A percentile compares a stretch with the other conserved stretches of the same genome.
Evolutionary conservation across 345 rosid species (phyloP).

Genomic region (Bruguiera sexangula): DNA sequence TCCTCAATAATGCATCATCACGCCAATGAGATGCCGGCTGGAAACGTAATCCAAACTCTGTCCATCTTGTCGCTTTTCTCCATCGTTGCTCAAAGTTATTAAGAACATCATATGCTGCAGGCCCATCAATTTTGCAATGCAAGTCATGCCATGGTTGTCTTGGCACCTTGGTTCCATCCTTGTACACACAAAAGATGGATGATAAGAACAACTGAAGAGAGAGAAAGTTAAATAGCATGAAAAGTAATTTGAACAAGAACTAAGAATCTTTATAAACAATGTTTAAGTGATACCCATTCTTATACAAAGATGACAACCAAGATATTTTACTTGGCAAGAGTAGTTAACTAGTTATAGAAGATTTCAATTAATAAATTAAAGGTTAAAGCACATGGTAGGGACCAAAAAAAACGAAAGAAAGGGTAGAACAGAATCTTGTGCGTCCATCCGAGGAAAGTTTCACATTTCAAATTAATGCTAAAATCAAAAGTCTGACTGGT

Average conservation of each 20-base stretch:
- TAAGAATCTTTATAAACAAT: neutral
- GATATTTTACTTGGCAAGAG: neutral
- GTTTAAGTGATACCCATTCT: neutral
- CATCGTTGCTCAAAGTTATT: conserved; percentile 93
- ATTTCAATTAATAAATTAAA: neutral
- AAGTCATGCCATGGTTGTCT: conserved; percentile 95
- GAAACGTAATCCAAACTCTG: conserved; percentile 54
- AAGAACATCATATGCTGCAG: conserved; percentile 92
- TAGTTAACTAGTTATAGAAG: too few species aligned
- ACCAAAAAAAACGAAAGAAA: neutral
- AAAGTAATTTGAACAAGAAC: conserved; percentile 12
- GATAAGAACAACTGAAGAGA: neutral
- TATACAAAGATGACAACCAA: conserved; percentile 1
- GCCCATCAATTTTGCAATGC: conserved; percentile 83
- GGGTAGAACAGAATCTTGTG: neutral
- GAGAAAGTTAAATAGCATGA: neutral
- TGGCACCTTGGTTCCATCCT: conserved; percentile 68
- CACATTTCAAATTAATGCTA: neutral
- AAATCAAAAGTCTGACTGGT: neutral
- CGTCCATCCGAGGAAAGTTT: neutral
- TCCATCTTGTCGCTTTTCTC: conserved; percentile 76
- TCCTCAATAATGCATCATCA: conserved; percentile 70
- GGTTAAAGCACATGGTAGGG: neutral
- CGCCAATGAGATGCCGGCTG: conserved; percentile 59
- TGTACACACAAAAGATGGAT: neutral